phyloP scores from a whole-genome alignment of 352 stramenopile genomes.

The Pythium pyrilobum region DNA sequence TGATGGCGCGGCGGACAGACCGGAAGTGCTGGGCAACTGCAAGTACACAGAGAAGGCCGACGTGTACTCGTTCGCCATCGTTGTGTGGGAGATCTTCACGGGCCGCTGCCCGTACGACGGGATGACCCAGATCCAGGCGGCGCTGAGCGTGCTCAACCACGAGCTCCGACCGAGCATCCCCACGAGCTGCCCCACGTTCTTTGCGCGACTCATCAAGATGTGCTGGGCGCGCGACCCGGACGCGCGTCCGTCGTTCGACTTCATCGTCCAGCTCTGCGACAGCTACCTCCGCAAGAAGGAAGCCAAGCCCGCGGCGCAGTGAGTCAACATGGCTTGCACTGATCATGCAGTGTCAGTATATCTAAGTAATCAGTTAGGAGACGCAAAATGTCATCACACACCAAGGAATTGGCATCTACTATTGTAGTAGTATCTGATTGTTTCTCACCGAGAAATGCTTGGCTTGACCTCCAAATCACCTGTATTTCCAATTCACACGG shows the following conservation, averaged over 20 bases:
- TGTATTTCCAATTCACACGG: no score
- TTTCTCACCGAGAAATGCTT: no score
- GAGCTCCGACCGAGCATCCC: constrained; percentile 67
- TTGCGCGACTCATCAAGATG: constrained; percentile 64
- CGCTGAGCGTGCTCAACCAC: constrained; percentile 75
- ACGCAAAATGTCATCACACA: no score
- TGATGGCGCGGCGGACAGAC: constrained; percentile 39
- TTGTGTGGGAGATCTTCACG: constrained; percentile 93
- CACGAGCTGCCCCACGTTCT: constrained; percentile 55
- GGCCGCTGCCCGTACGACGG: constrained; percentile 86
- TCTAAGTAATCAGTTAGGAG: no score
- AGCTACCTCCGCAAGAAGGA: constrained; percentile 20
- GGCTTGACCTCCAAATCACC: no score
- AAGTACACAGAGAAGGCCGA: constrained; percentile 93
- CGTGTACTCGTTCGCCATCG: constrained; percentile 92
- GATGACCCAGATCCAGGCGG: constrained; percentile 86
- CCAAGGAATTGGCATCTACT: no score
- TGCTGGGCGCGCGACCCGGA: constrained; percentile 77
- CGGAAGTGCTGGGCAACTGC: constrained; percentile 83
- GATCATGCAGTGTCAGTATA: no score
- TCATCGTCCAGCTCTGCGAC: constrained; percentile 54
- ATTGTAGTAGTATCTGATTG: no score
- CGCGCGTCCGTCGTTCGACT: constrained; percentile 61
- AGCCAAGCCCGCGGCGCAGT: no score
- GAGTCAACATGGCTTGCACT: no score